Evolutionary conservation across 2,329 filamentous ascomycete genomes (phyloP).

Genomic region (Colletotrichum liaoningense): DNA sequence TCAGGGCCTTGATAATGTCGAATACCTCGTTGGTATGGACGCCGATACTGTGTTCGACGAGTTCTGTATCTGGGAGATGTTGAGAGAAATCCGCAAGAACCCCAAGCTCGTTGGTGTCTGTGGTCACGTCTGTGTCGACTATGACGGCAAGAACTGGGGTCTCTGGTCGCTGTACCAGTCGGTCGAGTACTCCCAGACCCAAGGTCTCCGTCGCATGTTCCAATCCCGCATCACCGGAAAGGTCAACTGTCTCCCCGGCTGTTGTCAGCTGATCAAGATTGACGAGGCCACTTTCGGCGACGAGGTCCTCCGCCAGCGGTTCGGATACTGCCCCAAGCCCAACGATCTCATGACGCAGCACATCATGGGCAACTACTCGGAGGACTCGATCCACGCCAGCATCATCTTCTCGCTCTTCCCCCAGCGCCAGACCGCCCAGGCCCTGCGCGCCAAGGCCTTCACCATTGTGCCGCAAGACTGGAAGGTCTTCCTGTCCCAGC

Average conservation of each 20-base stretch:
- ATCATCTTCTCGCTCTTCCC: slow-evolving; percentile 60
- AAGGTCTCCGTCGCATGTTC: slow-evolving; percentile 59
- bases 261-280: slow-evolving; percentile 61
- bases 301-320: slow-evolving; percentile 56
- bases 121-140: slow-evolving; percentile 61
- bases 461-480: slow-evolving; percentile 58
- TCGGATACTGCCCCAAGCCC: slow-evolving; percentile 61
- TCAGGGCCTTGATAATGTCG: slow-evolving; percentile 51
- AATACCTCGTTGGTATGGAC: slow-evolving; percentile 59
- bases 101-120: slow-evolving; percentile 59
- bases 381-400: slow-evolving; percentile 61
- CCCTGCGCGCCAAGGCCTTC: slow-evolving; percentile 57
- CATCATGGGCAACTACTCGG: slow-evolving; percentile 60
- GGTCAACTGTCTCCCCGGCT: slow-evolving; percentile 60
- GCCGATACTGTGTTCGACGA: slow-evolving; percentile 60
- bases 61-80: slow-evolving; percentile 56
- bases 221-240: slow-evolving; percentile 61
- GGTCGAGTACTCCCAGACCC: slow-evolving; percentile 60
- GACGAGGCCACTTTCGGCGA: slow-evolving; percentile 62
- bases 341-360: slow-evolving; percentile 60
- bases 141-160: slow-evolving; percentile 52
- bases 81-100: slow-evolving; percentile 55
- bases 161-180: slow-evolving; percentile 60
- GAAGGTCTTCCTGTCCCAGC: slow-evolving; percentile 60
- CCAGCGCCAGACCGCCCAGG: slow-evolving; percentile 56